Base-by-base conservation (phyloP, 192 early-diverging fungal genomes). In the Obelidium mucronatum region DNA sequence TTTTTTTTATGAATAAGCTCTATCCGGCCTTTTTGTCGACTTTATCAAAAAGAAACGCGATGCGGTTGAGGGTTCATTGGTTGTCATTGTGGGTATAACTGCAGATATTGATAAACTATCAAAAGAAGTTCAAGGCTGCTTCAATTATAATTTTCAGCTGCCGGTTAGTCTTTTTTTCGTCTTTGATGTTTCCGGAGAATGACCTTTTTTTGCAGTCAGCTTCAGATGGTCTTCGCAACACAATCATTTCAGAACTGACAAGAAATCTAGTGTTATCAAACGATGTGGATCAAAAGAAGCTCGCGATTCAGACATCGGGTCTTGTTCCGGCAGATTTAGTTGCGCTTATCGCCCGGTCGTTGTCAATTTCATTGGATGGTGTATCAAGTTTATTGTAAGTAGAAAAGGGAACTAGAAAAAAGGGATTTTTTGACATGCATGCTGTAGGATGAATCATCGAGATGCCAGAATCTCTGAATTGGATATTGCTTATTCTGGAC, bases 271-370 rank as follows among this genome's bases (percentile, higher is more conserved):
- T 84, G 19, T 74, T 94, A 34, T 89, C 95, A 2, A 90, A 91
- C 0, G 96, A 98, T 84, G 89, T 95, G 3, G 88, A 91, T 34
- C 52, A 94, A 35, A 74, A 84, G 2, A 86, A 85, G 40, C 81
- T 98, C 53, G 94, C 97, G 2, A 91, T 92, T 39, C 96, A 98
- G 68, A 99, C 96, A 0, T 96, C 97, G 3, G 95, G 94, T 1
- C 87, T 99, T 66, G 92, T 94, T 15, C 91, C 93, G 0, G 88
- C 93, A 30, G 97, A 99, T 79, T 79, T 99, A 17, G 91, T 87
- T 0, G 89, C 91, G 74, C 77, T 97, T 24, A 80, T 95, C 33
- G 90, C 88, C 11, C 81, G 93, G 37, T 92, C 96, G 0, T 63
- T 62, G 11, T 54, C 58, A 35, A 61, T 54, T 54, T 76, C 76